phyloP scores from a whole-genome alignment of 208 protist species.

The Crithidia brevicula region DNA sequence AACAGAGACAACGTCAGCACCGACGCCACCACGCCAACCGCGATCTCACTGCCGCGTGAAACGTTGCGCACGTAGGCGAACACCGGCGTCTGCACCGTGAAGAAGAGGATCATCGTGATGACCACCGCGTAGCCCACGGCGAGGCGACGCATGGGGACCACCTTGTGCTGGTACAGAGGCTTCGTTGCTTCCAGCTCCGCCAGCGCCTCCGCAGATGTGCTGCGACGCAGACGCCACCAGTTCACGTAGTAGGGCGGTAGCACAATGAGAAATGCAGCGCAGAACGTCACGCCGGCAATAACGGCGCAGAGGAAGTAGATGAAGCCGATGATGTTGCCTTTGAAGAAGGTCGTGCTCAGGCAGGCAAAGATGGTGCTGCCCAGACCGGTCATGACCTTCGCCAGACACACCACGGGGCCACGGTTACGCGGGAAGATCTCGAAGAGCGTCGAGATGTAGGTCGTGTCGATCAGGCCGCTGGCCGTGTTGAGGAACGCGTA shows the following conservation, averaged over 20 bases:
- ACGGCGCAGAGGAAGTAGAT: constrained; percentile 47
- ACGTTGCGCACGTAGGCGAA: constrained; percentile 33
- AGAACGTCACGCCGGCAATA: constrained; percentile 27
- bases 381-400: constrained; percentile 58
- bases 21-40: constrained; percentile 38
- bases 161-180: constrained; percentile 34
- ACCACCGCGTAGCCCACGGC: constrained; percentile 35
- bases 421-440: constrained; percentile 54
- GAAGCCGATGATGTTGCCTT: constrained; percentile 30
- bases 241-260: constrained; percentile 59
- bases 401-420: constrained; percentile 43
- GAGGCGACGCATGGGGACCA: constrained; percentile 37
- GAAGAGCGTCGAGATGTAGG: constrained; percentile 42
- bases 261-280: constrained; percentile 30
- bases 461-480: constrained; percentile 38
- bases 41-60: constrained; percentile 24
- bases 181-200: constrained; percentile 25
- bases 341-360: constrained; percentile 44
- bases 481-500: constrained; percentile 46
- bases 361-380: constrained; percentile 40
- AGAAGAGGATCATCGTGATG: constrained; percentile 38
- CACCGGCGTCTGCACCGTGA: constrained; percentile 42
- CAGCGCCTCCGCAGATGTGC: constrained; percentile 32
- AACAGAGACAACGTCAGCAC: constrained; percentile 43
- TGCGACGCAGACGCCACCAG: constrained; percentile 41